Evolutionary conservation across 192 early-diverging fungal genomes (phyloP), one percentile per base, ranked within the genome.

Genomic region (Cetraspora pellucida): DNA sequence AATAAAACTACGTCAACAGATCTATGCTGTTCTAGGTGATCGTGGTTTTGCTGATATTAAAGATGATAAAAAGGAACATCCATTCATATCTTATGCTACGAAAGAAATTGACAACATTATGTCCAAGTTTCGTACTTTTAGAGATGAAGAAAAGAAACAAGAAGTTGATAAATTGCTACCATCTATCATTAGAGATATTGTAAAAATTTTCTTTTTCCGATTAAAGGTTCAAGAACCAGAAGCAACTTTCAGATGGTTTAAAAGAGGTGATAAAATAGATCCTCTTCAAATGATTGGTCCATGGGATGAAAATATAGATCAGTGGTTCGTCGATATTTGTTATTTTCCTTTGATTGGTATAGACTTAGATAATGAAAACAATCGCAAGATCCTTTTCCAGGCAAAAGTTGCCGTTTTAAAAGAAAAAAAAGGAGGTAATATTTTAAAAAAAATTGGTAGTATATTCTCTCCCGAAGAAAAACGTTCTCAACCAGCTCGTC

Each of bases 1-100:
- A 50, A 71, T 9, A 71, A 71, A 71, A 71, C 28, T 71, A 13
- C 47, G 49, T 2, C 69, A 71, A 17, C 69, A 50, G 14, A 49
- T 71, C 25, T 31, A 31, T 10, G 69, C 69, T 10, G 21, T 71
- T 11, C 69, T 71, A 17, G 69, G 69, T 10, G 46, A 49, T 49
- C 45, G 69, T 30, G 69, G 47, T 8, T 71, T 71, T 54, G n/a
- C 37, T 11, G 17, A 64, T 17, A 37, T 43, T 10, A 43, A 44
- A 28, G 37, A 3, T 16, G 63, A 65, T 10, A 19, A 21, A n/a
- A 23, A n/a, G 3, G 28, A 23, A 17, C 69, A 71, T 54, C 46
- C 45, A 14, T 49, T 71, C 47, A 49, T 71, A 30, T 8, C 13
- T 14, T 8, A 54, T 9, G 10, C 52, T 17, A 27, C 45, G 3